Conservation (phyloP, 305 asterid genomes). For the Fraxinus nigra region DNA sequence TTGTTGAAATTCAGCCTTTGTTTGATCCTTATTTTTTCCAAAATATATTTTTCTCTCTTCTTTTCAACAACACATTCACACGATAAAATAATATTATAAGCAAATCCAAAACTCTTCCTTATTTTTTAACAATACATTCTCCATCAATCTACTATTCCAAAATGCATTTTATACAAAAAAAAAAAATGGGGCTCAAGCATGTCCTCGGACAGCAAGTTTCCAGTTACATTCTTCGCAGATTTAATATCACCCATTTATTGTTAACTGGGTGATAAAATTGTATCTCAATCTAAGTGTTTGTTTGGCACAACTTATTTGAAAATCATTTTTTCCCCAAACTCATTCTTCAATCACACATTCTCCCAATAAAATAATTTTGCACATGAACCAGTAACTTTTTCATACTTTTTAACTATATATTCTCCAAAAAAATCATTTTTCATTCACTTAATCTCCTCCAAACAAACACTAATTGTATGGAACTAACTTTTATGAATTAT, state of each 20-base stretch:
- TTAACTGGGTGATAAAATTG: background rate
- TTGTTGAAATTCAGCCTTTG: background rate
- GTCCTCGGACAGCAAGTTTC: background rate
- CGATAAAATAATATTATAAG: background rate
- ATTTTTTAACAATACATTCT: background rate
- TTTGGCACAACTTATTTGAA: background rate
- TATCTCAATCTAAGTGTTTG: background rate
- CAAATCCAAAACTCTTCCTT: background rate
- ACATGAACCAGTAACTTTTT: background rate
- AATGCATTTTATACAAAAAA: background rate
- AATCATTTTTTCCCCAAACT: background rate
- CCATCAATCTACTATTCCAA: background rate
- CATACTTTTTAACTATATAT: background rate
- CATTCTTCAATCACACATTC: background rate
- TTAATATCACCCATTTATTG: background rate
- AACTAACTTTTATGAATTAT: background rate
- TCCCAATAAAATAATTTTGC: background rate
- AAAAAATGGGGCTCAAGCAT: background rate
- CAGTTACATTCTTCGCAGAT: background rate
- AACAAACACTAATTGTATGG: background rate
- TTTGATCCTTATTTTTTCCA: background rate
- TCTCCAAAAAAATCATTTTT: background rate
- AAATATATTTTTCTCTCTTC: background rate
- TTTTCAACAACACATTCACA: background rate
- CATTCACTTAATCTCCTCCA: background rate